These are phyloP conservation scores for Andrographis paniculata DNA, from an alignment of 305 asterid genomes.

Conservation along the genomic window DNA sequence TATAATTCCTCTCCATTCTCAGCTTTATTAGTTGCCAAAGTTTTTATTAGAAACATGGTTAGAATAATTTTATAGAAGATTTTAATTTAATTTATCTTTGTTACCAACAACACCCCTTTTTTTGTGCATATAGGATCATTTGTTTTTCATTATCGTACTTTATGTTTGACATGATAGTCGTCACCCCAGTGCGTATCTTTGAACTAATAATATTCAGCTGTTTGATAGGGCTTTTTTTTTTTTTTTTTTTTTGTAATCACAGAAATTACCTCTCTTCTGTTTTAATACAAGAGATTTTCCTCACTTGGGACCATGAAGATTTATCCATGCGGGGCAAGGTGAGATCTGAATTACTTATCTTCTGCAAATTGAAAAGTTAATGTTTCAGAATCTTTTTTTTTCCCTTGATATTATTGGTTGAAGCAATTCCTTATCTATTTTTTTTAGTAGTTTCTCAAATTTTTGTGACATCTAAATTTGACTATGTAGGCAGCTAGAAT, in stretches of 20 bases:
- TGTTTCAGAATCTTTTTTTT: conserved; percentile 11
- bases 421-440: conserved; percentile 12
- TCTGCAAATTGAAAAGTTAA: conserved; percentile 9
- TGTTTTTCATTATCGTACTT: too few species aligned
- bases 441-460: conserved; percentile 10
- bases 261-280: conserved; percentile 95
- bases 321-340: conserved; percentile 92
- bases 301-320: conserved; percentile 99
- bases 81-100: too few species aligned
- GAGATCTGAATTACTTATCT: conserved; percentile 24
- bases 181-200: too few species aligned
- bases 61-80: too few species aligned
- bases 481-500: conserved; percentile 78
- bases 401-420: conserved; percentile 8
- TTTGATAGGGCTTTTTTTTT: too few species aligned
- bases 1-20: too few species aligned
- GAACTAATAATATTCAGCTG: too few species aligned
- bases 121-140: too few species aligned
- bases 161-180: too few species aligned
- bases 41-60: too few species aligned
- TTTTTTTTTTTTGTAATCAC: conserved; percentile 18
- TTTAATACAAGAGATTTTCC: conserved; percentile 95
- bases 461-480: conserved; percentile 21
- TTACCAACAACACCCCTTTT: too few species aligned
- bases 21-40: too few species aligned